phyloP scores from a whole-genome alignment of 179 eudicot genomes.

The Silene coronaria region DNA sequence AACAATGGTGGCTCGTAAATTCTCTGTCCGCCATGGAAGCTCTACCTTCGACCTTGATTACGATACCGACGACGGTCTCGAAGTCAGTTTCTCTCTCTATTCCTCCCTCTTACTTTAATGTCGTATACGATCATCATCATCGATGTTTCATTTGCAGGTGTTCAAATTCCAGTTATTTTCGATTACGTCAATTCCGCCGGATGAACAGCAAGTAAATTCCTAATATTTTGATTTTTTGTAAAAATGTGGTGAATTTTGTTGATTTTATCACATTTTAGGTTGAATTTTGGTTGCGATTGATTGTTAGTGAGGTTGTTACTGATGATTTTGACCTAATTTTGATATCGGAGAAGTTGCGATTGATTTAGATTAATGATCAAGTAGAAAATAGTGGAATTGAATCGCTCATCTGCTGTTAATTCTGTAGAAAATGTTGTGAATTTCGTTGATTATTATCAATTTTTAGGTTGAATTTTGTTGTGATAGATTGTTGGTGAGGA shows the following conservation, averaged over 20 bases:
- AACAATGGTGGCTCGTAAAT: constrained; percentile 65
- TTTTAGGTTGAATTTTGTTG: neutral
- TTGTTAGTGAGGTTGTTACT: constrained; percentile 39
- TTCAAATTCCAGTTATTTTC: constrained; percentile 81
- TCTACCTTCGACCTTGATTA: constrained; percentile 73
- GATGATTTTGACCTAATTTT: constrained; percentile 59
- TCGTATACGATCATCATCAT: neutral
- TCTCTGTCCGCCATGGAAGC: constrained; percentile 48
- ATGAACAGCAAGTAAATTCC: constrained; percentile 57
- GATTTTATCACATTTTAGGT: neutral
- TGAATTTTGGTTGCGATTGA: constrained; percentile 31
- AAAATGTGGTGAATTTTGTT: constrained; percentile 10
- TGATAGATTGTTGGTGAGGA: constrained; percentile 52
- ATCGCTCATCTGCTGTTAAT: too few species aligned
- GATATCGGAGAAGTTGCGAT: constrained; percentile 48
- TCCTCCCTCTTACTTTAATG: neutral
- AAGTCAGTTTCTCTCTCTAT: constrained; percentile 35
- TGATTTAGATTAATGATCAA: constrained; percentile 51
- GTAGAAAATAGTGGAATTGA: too few species aligned
- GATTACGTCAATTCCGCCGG: constrained; percentile 79
- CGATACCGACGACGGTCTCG: constrained; percentile 82
- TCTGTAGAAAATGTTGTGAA: neutral
- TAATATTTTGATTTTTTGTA: neutral
- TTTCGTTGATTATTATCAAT: neutral
- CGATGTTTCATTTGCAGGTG: constrained; percentile 42